phyloP scores from a whole-genome alignment of 805 yeast species.

The Ogataea salicorniae region DNA sequence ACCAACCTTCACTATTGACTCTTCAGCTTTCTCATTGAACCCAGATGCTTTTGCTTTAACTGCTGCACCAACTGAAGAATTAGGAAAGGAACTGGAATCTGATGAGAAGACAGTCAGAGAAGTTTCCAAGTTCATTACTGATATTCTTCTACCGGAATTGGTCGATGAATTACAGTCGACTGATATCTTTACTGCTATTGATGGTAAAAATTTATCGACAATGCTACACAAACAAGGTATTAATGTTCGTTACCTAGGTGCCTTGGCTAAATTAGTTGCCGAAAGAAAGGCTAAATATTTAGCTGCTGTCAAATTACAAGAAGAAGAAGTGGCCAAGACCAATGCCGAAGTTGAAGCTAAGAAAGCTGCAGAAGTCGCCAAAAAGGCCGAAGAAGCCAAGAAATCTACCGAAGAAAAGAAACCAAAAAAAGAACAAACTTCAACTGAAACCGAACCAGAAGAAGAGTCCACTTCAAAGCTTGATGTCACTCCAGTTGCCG shows the following conservation, averaged over 20 bases:
- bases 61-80: conserved; percentile 33
- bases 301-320: conserved; percentile 16
- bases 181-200: conserved; percentile 58
- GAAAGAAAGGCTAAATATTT: conserved; percentile 20
- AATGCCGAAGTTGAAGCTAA: conserved; percentile 13
- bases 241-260: conserved; percentile 83
- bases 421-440: conserved; percentile 28
- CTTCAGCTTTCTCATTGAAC: conserved; percentile 56
- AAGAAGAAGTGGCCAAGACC: conserved; percentile 29
- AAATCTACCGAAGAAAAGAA: conserved; percentile 24
- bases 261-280: conserved; percentile 34
- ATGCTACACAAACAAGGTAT: conserved; percentile 77
- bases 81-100: conserved; percentile 32
- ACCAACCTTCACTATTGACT: conserved; percentile 48
- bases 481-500: conserved; percentile 37
- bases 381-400: conserved; percentile 12
- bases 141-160: conserved; percentile 56
- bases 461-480: conserved; percentile 29
- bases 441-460: conserved; percentile 30
- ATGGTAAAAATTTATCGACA: conserved; percentile 69
- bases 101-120: conserved; percentile 66
- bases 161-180: conserved; percentile 50
- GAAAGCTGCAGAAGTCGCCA: conserved; percentile 28
- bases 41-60: conserved; percentile 68
- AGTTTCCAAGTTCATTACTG: conserved; percentile 58